Base-by-base conservation (phyloP, 768 basidiomycete genomes). In the Gymnopilus dilepis region DNA sequence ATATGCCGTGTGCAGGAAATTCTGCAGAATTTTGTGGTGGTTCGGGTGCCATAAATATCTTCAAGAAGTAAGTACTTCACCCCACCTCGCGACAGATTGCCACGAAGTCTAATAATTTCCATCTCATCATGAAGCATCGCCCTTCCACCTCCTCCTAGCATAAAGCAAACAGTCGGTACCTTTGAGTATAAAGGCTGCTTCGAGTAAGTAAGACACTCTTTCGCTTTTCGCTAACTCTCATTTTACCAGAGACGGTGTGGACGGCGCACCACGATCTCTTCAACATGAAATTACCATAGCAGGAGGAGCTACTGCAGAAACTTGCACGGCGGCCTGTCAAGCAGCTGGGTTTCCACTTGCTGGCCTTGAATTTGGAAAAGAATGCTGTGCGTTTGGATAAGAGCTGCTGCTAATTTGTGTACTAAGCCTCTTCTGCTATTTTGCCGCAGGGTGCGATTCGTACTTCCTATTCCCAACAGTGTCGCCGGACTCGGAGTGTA, bases 401-500 rank as follows among this genome's bases (percentile, higher is more conserved):
- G 7, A 50, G 19, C 12, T 31, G 3, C 6, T 53, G 6, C 19
- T 19, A 12, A 28, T 43, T 31, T 17, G 7, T 2, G 0, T 19
- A 5, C 9, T 9, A 2, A 33, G 12, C 24, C 9, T 59, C 22
- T 26, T 24, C 0, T 31, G 9, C 17, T 50, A 38, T n/a, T n/a
- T 4, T 6, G 12, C 2, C 17, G 26, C 12, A 64, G 63, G 59
- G 59, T 64, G 63, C 30, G 63, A 59, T 28, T 47, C 28, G 8
- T 53, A 43, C 34, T 38, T 64, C 50, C 40, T 30, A 6, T 11
- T 56, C 13, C 51, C 30, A 17, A 37, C 37, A 6, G 30, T 41
- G 2, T 78, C 80, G 6, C 72, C 80, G 17, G 60, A 69, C 7
- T 71, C 83, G 1, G 82, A 89, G 34, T 90, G 89, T 66, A 80